Evolutionary conservation across 305 asterid genomes (phyloP).

Genomic region (Solanum hybrid): DNA sequence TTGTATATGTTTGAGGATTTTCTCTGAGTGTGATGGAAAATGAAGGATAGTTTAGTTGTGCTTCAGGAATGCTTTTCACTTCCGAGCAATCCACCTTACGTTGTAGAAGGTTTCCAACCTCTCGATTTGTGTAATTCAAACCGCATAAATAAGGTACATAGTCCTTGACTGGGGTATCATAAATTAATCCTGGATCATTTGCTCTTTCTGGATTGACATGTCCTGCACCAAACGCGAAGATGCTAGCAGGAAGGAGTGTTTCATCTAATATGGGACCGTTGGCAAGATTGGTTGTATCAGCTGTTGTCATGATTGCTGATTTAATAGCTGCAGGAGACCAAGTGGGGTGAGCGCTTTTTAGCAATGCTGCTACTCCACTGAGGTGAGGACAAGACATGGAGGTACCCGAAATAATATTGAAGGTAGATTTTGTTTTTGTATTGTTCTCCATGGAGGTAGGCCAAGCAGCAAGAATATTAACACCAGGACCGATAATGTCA

Average conservation of each 20-base stretch:
- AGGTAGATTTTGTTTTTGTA: conserved; percentile 19
- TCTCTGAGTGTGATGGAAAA: conserved; percentile 20
- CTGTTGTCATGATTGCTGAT: conserved; percentile 58
- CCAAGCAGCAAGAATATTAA: conserved; percentile 43
- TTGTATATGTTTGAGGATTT: conserved; percentile 9
- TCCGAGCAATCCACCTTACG: conserved; percentile 20
- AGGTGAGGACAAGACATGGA: conserved; percentile 70
- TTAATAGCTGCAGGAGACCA: conserved; percentile 62
- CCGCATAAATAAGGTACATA: conserved; percentile 45
- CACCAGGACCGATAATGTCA: conserved; percentile 46
- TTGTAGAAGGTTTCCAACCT: conserved; percentile 18
- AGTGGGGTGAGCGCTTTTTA: conserved; percentile 48
- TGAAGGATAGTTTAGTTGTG: conserved; percentile 47
- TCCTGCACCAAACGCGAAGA: conserved; percentile 42
- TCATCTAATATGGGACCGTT: conserved; percentile 29
- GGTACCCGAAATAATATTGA: conserved; percentile 42
- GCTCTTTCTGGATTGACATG: conserved; percentile 44
- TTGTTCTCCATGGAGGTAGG: conserved; percentile 19
- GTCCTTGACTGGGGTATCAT: conserved; percentile 27
- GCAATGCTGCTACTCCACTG: conserved; percentile 56
- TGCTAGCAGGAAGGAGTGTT: conserved; percentile 21
- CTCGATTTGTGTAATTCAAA: conserved; percentile 26
- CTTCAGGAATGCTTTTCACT: conserved; percentile 21
- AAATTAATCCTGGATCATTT: conserved; percentile 41
- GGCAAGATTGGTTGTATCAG: conserved; percentile 25